These are phyloP conservation scores for Pseudopithomyces chartarum DNA, from an alignment of 2,329 filamentous ascomycete species.

Conservation along the genomic window DNA sequence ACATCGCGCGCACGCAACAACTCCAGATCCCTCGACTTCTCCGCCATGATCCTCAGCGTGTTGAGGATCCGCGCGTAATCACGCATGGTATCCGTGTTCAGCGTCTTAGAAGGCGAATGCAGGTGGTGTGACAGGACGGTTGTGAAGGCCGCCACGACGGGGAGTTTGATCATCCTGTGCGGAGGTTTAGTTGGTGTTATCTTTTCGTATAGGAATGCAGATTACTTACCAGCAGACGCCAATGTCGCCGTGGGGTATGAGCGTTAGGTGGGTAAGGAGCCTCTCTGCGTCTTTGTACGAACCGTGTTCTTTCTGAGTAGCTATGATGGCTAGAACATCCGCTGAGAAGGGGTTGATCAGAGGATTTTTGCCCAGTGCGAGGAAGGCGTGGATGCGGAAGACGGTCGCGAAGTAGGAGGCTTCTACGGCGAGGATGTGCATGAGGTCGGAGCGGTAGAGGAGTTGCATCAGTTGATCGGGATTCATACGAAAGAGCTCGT, in stretches of 20 bases:
- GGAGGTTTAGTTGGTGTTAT: background rate
- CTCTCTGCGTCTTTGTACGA: conserved; percentile 22
- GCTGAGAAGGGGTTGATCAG: conserved; percentile 25
- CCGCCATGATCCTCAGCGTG: conserved; percentile 15
- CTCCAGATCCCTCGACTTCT: conserved; percentile 17
- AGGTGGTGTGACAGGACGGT: conserved; percentile 26
- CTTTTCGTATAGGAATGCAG: background rate
- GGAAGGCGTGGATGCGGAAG: conserved; percentile 24
- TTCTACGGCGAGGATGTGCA: conserved; percentile 25
- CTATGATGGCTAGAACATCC: conserved; percentile 18
- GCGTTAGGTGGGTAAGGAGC: conserved; percentile 21
- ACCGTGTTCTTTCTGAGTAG: conserved; percentile 18
- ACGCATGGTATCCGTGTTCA: conserved; percentile 11
- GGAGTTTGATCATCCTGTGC: conserved; percentile 14
- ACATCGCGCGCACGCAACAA: conserved; percentile 18
- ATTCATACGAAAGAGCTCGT: conserved; percentile 26
- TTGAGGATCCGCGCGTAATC: conserved; percentile 16
- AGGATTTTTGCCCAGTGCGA: conserved; percentile 18
- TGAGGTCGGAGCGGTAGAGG: conserved; percentile 31
- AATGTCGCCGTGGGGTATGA: conserved; percentile 26
- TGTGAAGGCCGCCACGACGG: conserved; percentile 25
- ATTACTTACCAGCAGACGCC: conserved; percentile 25
- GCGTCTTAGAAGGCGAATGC: conserved; percentile 10
- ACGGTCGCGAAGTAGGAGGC: conserved; percentile 32
- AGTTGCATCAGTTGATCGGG: conserved; percentile 24